Base-by-base conservation (phyloP, 208 protist species). In the Strigomonas oncopelti region DNA sequence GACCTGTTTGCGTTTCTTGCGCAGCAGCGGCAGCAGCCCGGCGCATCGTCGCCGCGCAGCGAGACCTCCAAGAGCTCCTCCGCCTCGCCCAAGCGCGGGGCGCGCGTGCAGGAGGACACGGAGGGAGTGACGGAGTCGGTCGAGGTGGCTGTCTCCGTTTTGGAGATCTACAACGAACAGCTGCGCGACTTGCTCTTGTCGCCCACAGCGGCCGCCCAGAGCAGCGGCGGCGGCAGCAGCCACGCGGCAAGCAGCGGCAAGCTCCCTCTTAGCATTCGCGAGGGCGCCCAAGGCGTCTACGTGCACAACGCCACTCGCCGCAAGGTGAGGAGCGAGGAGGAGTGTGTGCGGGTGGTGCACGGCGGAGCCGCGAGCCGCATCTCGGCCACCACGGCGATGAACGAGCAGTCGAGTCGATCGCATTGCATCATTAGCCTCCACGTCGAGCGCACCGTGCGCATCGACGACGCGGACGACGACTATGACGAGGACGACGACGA, bases 141-240 rank as follows among this genome's bases (percentile, higher is more conserved):
- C n/a, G n/a, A n/a, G n/a, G n/a, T n/a, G n/a, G n/a, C n/a, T n/a
- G n/a, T n/a, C n/a, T n/a, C n/a, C n/a, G n/a, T n/a, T n/a, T 88
- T 92, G 13, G 89, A 97, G 53, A 88, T 97, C 67, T 97, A 97
- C 80, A 96, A 97, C 52, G 93, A 97, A 59, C 77, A 78, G 29
- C 81, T 97, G 13, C 83, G 82, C 0, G 93, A 97, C 61, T 67
- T 97, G 1, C 79, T 96, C 52, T 45, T 63, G 3, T 32, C 61
- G n/a, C 9, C 42, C 13, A 48, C 42, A 4, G 66, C 8, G 51
- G 38, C 25, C 16, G 14, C 64, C 0, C 0, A 36, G 0, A 46
- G 73, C 0, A 48, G 46, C 22, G 46, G 52, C 18, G 61, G 52
- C 14, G 52, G 16, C 51, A 32, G 20, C 32, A n/a, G n/a, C n/a